Conservation (phyloP, 306 rosid species). For the Astragalus membranaceus region DNA sequence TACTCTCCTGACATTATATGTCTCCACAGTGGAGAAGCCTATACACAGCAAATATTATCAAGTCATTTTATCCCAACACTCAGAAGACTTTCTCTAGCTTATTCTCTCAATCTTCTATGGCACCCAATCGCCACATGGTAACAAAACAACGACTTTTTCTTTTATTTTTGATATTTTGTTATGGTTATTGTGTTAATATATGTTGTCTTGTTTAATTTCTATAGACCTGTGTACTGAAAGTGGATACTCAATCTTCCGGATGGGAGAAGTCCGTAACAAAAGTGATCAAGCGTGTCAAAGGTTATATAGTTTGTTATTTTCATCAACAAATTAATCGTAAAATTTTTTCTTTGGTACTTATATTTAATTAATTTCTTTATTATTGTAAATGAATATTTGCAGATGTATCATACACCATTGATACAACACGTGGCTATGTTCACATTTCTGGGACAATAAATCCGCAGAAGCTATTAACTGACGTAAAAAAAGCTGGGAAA, state of each 20-base stretch:
- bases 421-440: neutral
- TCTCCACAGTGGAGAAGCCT: too few species aligned
- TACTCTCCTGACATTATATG: too few species aligned
- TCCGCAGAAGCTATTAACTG: conserved; percentile 3
- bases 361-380: neutral
- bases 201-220: neutral
- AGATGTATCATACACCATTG: conserved; percentile 26
- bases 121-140: too few species aligned
- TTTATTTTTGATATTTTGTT: too few species aligned
- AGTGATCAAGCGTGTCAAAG: conserved; percentile 20
- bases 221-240: conserved; percentile 13
- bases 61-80: too few species aligned
- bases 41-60: too few species aligned
- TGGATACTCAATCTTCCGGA: conserved; percentile 14
- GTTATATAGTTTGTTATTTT: neutral
- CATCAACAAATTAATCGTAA: neutral
- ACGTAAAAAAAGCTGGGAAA: neutral
- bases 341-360: too few species aligned
- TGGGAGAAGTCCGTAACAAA: conserved; percentile 16
- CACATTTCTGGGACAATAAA: conserved; percentile 10
- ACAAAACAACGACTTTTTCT: too few species aligned
- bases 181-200: too few species aligned
- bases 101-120: too few species aligned
- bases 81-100: too few species aligned
- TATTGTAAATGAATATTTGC: neutral